Evolutionary conservation across 176 grass and related monocot species (phyloP).

Genomic region (Neostapfia colusana): DNA sequence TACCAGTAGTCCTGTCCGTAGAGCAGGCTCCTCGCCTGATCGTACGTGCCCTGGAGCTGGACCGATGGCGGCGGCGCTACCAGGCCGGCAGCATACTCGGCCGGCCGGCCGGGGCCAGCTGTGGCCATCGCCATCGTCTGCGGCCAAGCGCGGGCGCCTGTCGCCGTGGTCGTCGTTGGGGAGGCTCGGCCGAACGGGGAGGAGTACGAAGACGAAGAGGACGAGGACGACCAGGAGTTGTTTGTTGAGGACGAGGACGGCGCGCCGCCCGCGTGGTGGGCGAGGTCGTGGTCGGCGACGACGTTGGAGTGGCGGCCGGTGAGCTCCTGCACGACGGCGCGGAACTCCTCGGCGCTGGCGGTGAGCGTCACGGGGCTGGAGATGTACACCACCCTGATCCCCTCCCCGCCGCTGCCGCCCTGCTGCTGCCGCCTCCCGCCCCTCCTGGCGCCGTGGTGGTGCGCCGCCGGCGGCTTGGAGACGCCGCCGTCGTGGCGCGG

Average conservation of each 20-base stretch:
- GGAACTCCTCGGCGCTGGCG: slow-evolving; percentile 74
- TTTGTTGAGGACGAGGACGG: background rate
- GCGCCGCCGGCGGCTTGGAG: slow-evolving; percentile 55
- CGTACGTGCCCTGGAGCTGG: slow-evolving; percentile 46
- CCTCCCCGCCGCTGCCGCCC: slow-evolving; percentile 25
- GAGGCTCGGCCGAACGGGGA: slow-evolving; percentile 31
- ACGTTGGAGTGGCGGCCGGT: slow-evolving; percentile 74
- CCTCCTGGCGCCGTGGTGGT: slow-evolving; percentile 4
- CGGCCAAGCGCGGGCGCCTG: background rate
- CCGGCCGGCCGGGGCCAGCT: background rate
- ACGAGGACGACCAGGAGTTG: background rate
- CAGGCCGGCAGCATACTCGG: too few species aligned
- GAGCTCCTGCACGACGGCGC: slow-evolving; percentile 69
- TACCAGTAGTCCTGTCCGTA: slow-evolving; percentile 53
- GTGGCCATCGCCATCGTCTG: slow-evolving; percentile 17
- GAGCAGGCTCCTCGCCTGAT: slow-evolving; percentile 27
- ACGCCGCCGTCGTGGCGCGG: slow-evolving; percentile 36
- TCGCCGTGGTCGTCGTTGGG: background rate
- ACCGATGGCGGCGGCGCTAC: slow-evolving; percentile 23
- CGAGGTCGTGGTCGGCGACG: slow-evolving; percentile 55
- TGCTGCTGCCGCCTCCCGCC: background rate
- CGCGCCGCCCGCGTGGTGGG: background rate
- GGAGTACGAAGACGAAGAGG: too few species aligned
- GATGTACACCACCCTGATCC: slow-evolving; percentile 81
- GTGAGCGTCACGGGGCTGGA: slow-evolving; percentile 75